A percentile compares a stretch with the other conserved stretches of the same genome.
These are phyloP conservation scores for Penicillium tannophilum DNA, from an alignment of 495 filamentous ascomycete genomes.

Conservation along the genomic window DNA sequence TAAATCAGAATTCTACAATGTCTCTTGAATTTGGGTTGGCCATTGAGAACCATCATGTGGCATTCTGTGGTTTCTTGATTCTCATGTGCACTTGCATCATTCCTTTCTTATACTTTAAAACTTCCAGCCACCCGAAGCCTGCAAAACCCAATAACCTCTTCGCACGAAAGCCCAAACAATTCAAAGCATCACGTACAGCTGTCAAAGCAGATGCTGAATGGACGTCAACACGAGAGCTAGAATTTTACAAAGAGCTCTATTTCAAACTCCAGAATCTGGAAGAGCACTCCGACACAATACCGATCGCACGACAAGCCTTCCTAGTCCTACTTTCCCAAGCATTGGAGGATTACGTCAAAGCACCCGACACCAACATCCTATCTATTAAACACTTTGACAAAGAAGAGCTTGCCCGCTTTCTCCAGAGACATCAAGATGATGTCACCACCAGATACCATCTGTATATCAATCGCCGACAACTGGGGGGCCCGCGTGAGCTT, in stretches of 20 bases:
- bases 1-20: too few species aligned
- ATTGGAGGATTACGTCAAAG: constrained; percentile 18
- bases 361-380: constrained; percentile 29
- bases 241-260: constrained; percentile 37
- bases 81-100: too few species aligned
- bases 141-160: too few species aligned
- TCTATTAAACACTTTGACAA: constrained; percentile 35
- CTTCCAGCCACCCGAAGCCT: too few species aligned
- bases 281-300: constrained; percentile 34
- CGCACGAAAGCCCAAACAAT: too few species aligned
- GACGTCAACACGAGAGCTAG: constrained; percentile 2
- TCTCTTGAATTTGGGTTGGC: too few species aligned
- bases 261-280: constrained; percentile 46
- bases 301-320: constrained; percentile 29
- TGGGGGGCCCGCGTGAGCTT: constrained; percentile 28
- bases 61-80: too few species aligned
- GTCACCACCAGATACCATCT: constrained; percentile 33
- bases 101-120: too few species aligned
- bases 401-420: constrained; percentile 31
- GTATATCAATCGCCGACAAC: constrained; percentile 32
- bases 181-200: too few species aligned
- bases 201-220: too few species aligned
- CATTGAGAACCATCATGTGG: too few species aligned
- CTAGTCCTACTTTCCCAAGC: constrained; percentile 37
- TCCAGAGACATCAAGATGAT: constrained; percentile 29